These are phyloP conservation scores for Saururus chinensis DNA, from an alignment of 164 flowering plant genomes.

Conservation along the genomic window DNA sequence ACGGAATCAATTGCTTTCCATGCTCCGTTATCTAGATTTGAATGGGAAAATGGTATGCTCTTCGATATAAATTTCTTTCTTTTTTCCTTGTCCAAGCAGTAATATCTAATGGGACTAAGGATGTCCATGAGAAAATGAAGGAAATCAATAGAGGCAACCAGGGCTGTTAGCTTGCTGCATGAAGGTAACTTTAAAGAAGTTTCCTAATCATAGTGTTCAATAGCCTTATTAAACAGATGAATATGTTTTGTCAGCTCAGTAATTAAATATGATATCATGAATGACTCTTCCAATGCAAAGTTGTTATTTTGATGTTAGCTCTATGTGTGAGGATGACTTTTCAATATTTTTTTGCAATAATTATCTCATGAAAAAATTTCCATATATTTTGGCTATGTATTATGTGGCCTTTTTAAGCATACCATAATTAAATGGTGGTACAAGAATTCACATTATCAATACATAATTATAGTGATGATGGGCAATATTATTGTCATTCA, in stretches of 20 bases:
- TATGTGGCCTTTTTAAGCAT: too few species aligned
- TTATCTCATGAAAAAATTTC: too few species aligned
- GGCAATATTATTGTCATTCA: too few species aligned
- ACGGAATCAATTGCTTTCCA: slow-evolving; percentile 87
- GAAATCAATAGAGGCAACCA: slow-evolving; percentile 39
- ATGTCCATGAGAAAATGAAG: slow-evolving; percentile 22
- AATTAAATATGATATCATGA: neutral
- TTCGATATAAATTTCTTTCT: neutral
- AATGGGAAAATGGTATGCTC: slow-evolving; percentile 41
- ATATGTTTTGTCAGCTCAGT: neutral
- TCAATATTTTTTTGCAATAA: too few species aligned
- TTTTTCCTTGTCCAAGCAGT: neutral
- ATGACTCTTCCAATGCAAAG: neutral
- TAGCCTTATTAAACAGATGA: neutral
- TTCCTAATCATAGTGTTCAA: neutral
- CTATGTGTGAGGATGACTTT: too few species aligned
- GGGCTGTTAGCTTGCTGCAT: slow-evolving; percentile 81
- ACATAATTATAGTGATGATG: too few species aligned
- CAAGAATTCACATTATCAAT: too few species aligned
- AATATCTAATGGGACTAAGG: neutral
- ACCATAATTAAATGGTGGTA: too few species aligned
- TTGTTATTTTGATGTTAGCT: neutral
- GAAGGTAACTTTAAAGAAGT: slow-evolving; percentile 41
- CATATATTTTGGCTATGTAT: too few species aligned
- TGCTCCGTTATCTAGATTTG: slow-evolving; percentile 37